Percentiles rank a stretch among this genome's conserved stretches.
Conservation (phyloP, 2,329 filamentous ascomycete species). For the Madurella fahalii region DNA sequence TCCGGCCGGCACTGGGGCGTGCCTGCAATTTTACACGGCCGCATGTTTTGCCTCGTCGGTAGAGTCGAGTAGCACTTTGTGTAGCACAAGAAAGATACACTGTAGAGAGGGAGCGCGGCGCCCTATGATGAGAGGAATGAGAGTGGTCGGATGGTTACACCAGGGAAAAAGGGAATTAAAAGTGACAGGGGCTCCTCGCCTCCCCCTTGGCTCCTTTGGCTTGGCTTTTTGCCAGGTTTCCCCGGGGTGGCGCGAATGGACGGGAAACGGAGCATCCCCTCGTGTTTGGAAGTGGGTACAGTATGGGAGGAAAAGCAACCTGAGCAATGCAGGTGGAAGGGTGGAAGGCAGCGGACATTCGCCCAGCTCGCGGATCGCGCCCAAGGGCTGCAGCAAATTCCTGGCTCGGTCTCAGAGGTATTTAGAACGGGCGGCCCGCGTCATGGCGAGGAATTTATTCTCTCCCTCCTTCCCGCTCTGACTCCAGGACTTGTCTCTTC, state of each 20-base stretch:
- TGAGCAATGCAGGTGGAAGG: conserved; percentile 4
- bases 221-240: conserved; percentile 6
- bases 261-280: conserved; percentile 3
- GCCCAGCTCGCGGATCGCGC: conserved; percentile 5
- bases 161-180: neutral
- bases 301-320: neutral
- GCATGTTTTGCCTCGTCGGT: no score
- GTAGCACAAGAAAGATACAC: neutral
- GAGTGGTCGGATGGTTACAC: neutral
- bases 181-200: conserved; percentile 1
- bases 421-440: conserved; percentile 13
- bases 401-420: neutral
- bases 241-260: conserved; percentile 7
- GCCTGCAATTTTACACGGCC: no score
- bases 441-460: conserved; percentile 6
- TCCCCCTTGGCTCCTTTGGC: conserved; percentile 6
- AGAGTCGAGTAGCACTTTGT: neutral
- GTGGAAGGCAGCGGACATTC: conserved; percentile 1
- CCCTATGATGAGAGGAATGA: neutral
- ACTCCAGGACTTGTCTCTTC: neutral
- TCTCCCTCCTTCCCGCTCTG: conserved; percentile 2
- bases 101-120: neutral
- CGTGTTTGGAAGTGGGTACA: conserved; percentile 13
- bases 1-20: neutral
- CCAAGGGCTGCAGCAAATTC: conserved; percentile 9